Conservation (phyloP, 495 filamentous ascomycete genomes). For the Lasiosphaeria miniovina region DNA sequence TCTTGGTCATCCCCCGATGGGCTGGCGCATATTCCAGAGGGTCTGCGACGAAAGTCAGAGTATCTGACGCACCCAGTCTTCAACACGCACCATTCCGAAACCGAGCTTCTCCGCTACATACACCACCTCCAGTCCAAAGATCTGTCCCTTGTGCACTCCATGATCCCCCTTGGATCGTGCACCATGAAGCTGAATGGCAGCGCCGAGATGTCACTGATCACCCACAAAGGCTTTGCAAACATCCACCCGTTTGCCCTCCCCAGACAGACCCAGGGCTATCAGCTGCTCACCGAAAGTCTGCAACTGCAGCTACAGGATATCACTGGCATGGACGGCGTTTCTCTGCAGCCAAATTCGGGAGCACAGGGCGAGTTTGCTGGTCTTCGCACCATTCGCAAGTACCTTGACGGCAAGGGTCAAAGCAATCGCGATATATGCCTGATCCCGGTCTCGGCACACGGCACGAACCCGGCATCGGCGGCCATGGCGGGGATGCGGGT, state of each 20-base stretch:
- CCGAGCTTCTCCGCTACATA: slow-evolving; percentile 92
- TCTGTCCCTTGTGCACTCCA: slow-evolving; percentile 91
- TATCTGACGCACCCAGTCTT: slow-evolving; percentile 94
- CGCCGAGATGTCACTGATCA: slow-evolving; percentile 81
- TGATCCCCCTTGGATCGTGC: slow-evolving; percentile 99
- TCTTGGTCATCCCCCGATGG: slow-evolving; percentile 20
- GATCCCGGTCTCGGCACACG: slow-evolving; percentile 95
- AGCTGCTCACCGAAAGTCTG: slow-evolving; percentile 64
- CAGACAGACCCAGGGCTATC: slow-evolving; percentile 65
- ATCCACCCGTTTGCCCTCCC: slow-evolving; percentile 80
- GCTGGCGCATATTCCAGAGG: slow-evolving; percentile 46
- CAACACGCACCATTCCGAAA: slow-evolving; percentile 96
- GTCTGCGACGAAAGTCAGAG: slow-evolving; percentile 65
- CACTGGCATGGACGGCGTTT: slow-evolving; percentile 87
- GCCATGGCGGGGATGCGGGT: slow-evolving; percentile 98
- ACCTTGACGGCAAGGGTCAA: slow-evolving; percentile 61
- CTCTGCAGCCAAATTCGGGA: slow-evolving; percentile 94
- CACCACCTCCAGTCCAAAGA: slow-evolving; percentile 94
- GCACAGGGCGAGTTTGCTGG: slow-evolving; percentile 97
- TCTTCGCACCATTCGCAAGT: slow-evolving; percentile 88
- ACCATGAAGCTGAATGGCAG: slow-evolving; percentile 99
- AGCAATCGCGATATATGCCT: slow-evolving; percentile 87
- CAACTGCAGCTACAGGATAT: slow-evolving; percentile 77
- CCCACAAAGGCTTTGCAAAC: slow-evolving; percentile 78
- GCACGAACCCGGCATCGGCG: slow-evolving; percentile 94